phyloP scores from a whole-genome alignment of 164 flowering plant genomes.

The Tetracentron sinense region DNA sequence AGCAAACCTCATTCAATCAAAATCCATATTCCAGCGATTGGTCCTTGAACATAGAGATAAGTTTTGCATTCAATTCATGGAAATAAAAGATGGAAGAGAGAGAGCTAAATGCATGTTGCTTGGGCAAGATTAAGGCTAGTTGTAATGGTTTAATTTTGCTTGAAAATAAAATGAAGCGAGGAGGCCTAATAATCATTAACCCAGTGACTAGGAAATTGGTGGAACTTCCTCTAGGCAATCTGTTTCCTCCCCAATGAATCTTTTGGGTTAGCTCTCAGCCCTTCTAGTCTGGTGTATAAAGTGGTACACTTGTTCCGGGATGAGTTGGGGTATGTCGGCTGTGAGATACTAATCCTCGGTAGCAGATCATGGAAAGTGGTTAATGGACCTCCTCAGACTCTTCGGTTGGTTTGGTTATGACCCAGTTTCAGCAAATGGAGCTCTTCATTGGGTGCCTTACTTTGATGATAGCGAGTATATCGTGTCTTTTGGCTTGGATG shows the following conservation, averaged over 20 bases:
- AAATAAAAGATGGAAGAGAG: conserved; percentile 26
- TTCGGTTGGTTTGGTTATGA: conserved; percentile 21
- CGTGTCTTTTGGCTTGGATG: conserved; percentile 34
- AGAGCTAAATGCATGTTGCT: conserved; percentile 24
- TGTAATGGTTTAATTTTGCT: conserved; percentile 43
- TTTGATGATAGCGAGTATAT: conserved; percentile 22
- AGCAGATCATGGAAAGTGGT: conserved; percentile 36
- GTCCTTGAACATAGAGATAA: background rate
- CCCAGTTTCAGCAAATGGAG: conserved; percentile 38
- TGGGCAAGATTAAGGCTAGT: conserved; percentile 30
- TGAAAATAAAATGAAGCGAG: conserved; percentile 23
- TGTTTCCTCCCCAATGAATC: conserved; percentile 29
- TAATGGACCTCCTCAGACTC: conserved; percentile 34
- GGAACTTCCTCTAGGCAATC: conserved; percentile 37
- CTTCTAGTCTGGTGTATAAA: conserved; percentile 23
- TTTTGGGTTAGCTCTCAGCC: conserved; percentile 30
- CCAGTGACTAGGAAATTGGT: conserved; percentile 38
- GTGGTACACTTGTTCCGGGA: conserved; percentile 49
- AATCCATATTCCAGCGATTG: conserved; percentile 6
- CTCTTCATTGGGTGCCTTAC: conserved; percentile 43
- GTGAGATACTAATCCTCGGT: conserved; percentile 36
- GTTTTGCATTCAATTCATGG: conserved; percentile 26
- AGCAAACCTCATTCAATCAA: conserved; percentile 9
- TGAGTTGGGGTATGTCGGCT: conserved; percentile 18
- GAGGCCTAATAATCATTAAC: conserved; percentile 40